Percentiles rank a stretch among this genome's conserved stretches.
These are phyloP conservation scores for Podospora pseudopauciseta DNA, from an alignment of 495 filamentous ascomycete genomes.

Conservation along the genomic window DNA sequence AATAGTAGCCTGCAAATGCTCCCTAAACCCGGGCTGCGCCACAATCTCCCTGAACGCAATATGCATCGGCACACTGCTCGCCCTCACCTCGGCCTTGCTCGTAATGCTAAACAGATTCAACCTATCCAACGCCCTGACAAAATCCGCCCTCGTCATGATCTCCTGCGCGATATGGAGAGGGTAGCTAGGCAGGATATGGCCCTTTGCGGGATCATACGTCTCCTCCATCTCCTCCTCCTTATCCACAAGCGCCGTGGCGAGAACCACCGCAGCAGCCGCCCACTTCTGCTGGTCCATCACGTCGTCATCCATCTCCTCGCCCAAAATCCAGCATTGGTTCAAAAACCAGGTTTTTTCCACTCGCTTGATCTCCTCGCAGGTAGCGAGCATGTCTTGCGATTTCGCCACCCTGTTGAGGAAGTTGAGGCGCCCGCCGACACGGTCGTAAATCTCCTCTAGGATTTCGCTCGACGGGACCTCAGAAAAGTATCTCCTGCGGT, in stretches of 20 bases:
- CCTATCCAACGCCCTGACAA: slow-evolving; percentile 88
- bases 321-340: slow-evolving; percentile 93
- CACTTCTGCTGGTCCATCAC: slow-evolving; percentile 99
- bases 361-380: slow-evolving; percentile 72
- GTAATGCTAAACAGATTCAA: slow-evolving; percentile 96
- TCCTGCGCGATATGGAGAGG: slow-evolving; percentile 77
- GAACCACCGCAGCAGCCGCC: slow-evolving; percentile 87
- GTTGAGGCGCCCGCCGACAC: slow-evolving; percentile 79
- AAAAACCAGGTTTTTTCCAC: slow-evolving; percentile 91
- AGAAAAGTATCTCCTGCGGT: slow-evolving; percentile 65
- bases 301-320: slow-evolving; percentile 93
- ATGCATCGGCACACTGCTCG: slow-evolving; percentile 95
- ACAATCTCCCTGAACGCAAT: slow-evolving; percentile 84
- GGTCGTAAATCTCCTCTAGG: slow-evolving; percentile 75
- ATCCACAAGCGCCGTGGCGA: slow-evolving; percentile 85
- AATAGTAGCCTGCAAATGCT: slow-evolving; percentile 77
- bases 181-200: slow-evolving; percentile 77
- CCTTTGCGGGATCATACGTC: slow-evolving; percentile 58
- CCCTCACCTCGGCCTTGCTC: slow-evolving; percentile 78
- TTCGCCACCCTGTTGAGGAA: slow-evolving; percentile 86
- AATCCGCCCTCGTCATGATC: slow-evolving; percentile 94
- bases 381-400: slow-evolving; percentile 67
- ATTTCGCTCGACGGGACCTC: slow-evolving; percentile 53
- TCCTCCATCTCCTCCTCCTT: slow-evolving; percentile 63
- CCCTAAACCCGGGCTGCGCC: slow-evolving; percentile 64